Evolutionary conservation across 1,284 basidiomycete species (phyloP).

Genomic region (Rhodotorula mucilaginosa): DNA sequence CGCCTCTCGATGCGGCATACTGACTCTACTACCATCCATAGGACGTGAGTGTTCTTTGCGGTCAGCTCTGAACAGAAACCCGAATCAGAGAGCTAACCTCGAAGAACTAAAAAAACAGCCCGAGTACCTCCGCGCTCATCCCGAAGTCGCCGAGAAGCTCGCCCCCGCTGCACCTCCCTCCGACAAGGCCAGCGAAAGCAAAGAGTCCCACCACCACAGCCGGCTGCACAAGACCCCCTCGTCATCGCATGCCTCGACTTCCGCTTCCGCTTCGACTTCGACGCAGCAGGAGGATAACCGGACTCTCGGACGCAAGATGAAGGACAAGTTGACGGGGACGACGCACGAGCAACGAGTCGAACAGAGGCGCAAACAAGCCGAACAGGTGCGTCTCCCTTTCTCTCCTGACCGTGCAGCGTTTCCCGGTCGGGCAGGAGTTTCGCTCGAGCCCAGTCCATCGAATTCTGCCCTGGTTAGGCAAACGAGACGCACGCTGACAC

Average conservation of each 20-base stretch:
- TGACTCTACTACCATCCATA: neutral
- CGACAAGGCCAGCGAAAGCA: neutral
- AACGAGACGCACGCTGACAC: too few relatives aligned
- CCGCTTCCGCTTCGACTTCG: neutral
- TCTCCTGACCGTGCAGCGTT: neutral
- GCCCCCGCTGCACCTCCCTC: slow-evolving; percentile 4
- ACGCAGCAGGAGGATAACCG: slow-evolving; percentile 26
- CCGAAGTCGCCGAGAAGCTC: slow-evolving; percentile 13
- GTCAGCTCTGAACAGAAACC: too few relatives aligned
- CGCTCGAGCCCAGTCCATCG: too few relatives aligned
- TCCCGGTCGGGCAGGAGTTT: too few relatives aligned
- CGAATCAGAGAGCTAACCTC: neutral
- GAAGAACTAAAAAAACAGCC: neutral
- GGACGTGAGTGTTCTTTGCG: neutral
- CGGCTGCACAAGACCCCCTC: neutral
- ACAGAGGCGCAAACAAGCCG: slow-evolving; percentile 37
- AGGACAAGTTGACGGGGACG: slow-evolving; percentile 47
- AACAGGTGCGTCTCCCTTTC: slow-evolving; percentile 16
- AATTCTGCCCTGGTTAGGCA: too few relatives aligned
- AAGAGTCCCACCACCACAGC: neutral
- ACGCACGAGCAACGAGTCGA: slow-evolving; percentile 46
- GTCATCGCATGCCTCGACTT: neutral
- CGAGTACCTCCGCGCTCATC: slow-evolving; percentile 16
- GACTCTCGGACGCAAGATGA: slow-evolving; percentile 44
- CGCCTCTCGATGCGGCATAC: neutral